Base-by-base conservation (phyloP, 768 basidiomycete species). In the Phaffia tasmanica region DNA sequence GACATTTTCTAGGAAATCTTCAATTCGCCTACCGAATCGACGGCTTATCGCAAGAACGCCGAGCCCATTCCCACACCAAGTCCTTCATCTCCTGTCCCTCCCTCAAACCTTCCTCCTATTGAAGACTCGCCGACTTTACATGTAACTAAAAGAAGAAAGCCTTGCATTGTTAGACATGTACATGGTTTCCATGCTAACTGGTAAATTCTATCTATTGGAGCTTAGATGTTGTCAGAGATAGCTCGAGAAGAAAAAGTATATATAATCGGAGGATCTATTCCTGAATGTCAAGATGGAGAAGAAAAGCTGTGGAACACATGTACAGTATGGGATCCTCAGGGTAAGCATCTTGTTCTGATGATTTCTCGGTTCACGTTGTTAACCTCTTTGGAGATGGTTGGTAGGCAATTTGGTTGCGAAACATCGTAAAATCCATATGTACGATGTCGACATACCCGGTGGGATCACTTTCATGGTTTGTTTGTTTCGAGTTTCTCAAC, bases 301-400 rank as follows among this genome's bases (percentile, higher is more conserved):
- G 57, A 60, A 23, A 69, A 55, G 58, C 14, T 67, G 11, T 69
- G 59, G 56, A 71, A 71, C 58, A 69, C 68, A 0, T 23, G 58
- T 48, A 71, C 70, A 19, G 70, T 71, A 16, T 71, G 65, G 65
- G 58, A 71, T 49, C 61, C 61, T 25, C 49, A 67, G 51, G 70
- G 70, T 70, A 21, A 8, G 62, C 25, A 21, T 25, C 16, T 18
- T 11, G 32, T 16, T 46, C 14, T 42, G 48, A 18, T 46, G 21
- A 32, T 18, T 46, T 7, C 50, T 15, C 6, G 18, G 25, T 50
- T 5, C 9, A n/a, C 11, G 35, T 42, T 42, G 11, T 11, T 11
- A 11, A 23, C 21, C 27, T 16, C 25, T 14, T 30, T 65, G 21
- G 19, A 29, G 35, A 19, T 58, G 21, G n/a, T n/a, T 14, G 7